Evolutionary conservation across 495 filamentous ascomycete species (phyloP).

Genomic region (Penicillium salamii): DNA sequence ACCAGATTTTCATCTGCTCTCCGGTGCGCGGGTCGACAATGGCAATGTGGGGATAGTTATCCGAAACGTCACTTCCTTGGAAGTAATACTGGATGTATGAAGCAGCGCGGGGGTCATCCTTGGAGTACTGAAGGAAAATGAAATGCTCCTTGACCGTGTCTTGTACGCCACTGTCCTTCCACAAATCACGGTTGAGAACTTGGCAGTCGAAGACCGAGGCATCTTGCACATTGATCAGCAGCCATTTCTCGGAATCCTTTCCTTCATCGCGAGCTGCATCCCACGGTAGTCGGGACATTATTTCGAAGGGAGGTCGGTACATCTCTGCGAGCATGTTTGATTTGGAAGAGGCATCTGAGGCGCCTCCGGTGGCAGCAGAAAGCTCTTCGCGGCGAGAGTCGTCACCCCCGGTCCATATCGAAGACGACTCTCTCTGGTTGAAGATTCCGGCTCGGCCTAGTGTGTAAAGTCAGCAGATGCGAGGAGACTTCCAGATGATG

Average conservation of each 20-base stretch:
- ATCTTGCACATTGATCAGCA: conserved; percentile 94
- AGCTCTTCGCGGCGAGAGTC: conserved; percentile 49
- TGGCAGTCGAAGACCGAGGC: conserved; percentile 89
- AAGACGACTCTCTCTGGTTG: conserved; percentile 67
- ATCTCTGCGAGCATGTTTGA: conserved; percentile 77
- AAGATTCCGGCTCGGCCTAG: conserved; percentile 72
- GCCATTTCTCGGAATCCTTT: conserved; percentile 85
- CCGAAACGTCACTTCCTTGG: conserved; percentile 62
- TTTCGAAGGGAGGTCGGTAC: conserved; percentile 84
- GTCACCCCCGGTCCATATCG: conserved; percentile 71
- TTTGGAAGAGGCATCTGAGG: conserved; percentile 68
- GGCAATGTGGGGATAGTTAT: conserved; percentile 90
- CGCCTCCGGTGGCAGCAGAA: conserved; percentile 65
- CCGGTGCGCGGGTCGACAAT: conserved; percentile 95
- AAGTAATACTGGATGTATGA: conserved; percentile 92
- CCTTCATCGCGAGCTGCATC: conserved; percentile 80
- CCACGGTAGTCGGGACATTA: conserved; percentile 73
- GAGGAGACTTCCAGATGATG: conserved; percentile 1
- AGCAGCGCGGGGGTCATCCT: conserved; percentile 69
- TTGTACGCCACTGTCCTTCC: conserved; percentile 78
- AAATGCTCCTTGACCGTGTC: conserved; percentile 88
- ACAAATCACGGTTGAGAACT: conserved; percentile 86
- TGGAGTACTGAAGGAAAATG: conserved; percentile 88
- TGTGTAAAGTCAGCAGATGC: conserved; percentile 7
- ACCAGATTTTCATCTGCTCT: conserved; percentile 97